A percentile compares a stretch with the other conserved stretches of the same genome.
phyloP scores from a whole-genome alignment of 257 asterid genomes.

The Solanum piurae region DNA sequence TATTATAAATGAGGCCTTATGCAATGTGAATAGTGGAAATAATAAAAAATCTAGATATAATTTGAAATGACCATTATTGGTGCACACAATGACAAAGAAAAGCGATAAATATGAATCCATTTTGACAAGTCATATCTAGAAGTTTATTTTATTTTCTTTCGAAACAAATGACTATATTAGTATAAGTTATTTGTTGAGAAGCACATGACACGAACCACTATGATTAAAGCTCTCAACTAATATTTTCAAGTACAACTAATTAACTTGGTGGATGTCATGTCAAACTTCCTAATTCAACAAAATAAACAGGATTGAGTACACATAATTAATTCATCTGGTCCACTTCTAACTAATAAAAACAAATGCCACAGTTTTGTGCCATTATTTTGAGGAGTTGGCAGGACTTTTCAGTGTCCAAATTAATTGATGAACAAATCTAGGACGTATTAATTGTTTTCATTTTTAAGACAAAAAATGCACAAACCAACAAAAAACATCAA shows the following conservation, averaged over 20 bases:
- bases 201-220: neutral
- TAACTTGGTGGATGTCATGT: neutral
- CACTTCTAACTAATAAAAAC: neutral
- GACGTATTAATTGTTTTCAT: neutral
- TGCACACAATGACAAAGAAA: neutral
- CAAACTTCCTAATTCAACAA: neutral
- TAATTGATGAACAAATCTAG: neutral
- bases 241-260: neutral
- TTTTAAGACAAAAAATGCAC: neutral
- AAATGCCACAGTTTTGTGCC: neutral
- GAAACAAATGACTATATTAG: neutral
- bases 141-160: neutral
- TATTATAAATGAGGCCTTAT: too few relatives aligned
- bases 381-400: neutral
- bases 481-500: neutral
- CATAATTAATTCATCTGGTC: neutral
- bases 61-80: neutral
- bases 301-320: neutral
- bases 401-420: neutral
- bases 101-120: neutral
- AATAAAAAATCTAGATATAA: too few relatives aligned
- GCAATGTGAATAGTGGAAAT: neutral
- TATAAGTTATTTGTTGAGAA: neutral
- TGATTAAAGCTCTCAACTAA: neutral
- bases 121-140: neutral